Evolutionary conservation across 1,284 basidiomycete genomes (phyloP).

Genomic region (Cutaneotrichosporon mucoides): DNA sequence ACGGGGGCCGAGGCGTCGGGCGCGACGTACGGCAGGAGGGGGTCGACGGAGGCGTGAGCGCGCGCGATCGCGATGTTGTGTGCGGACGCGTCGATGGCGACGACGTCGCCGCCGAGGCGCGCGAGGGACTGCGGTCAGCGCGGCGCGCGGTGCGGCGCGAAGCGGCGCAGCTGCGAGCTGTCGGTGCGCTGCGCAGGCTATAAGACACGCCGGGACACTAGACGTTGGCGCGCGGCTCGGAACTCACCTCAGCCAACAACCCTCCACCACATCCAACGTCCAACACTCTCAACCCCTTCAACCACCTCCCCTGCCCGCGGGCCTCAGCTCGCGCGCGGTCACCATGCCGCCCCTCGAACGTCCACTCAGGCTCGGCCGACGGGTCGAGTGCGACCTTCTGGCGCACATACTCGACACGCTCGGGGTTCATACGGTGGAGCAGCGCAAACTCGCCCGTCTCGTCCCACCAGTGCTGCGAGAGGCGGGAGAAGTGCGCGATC

Average conservation of each 20-base stretch:
- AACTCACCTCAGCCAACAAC: conserved; percentile 76
- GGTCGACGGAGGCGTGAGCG: conserved; percentile 76
- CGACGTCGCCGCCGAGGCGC: conserved; percentile 75
- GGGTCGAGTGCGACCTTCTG: conserved; percentile 65
- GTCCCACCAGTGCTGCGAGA: conserved; percentile 96
- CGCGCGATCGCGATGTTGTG: conserved; percentile 83
- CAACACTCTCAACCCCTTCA: conserved; percentile 65
- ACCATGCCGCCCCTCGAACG: conserved; percentile 42
- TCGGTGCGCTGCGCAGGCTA: too few relatives aligned
- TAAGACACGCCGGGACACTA: too few relatives aligned
- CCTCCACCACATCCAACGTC: conserved; percentile 96
- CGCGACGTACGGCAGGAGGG: conserved; percentile 63
- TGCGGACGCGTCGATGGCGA: conserved; percentile 85
- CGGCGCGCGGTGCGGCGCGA: neutral
- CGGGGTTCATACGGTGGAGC: conserved; percentile 93
- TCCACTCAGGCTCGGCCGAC: conserved; percentile 54
- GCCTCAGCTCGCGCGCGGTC: conserved; percentile 39
- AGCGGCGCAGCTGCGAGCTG: too few relatives aligned
- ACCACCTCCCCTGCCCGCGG: conserved; percentile 43
- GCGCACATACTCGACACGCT: conserved; percentile 76
- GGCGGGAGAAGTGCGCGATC: conserved; percentile 85
- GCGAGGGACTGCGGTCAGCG: conserved; percentile 64
- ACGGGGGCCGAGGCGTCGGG: conserved; percentile 75
- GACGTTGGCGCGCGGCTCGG: too few relatives aligned
- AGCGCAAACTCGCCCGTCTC: conserved; percentile 85